A percentile compares a stretch with the other conserved stretches of the same genome.
phyloP scores from a whole-genome alignment of 352 stramenopile genomes.

The Discostella stelligera region DNA sequence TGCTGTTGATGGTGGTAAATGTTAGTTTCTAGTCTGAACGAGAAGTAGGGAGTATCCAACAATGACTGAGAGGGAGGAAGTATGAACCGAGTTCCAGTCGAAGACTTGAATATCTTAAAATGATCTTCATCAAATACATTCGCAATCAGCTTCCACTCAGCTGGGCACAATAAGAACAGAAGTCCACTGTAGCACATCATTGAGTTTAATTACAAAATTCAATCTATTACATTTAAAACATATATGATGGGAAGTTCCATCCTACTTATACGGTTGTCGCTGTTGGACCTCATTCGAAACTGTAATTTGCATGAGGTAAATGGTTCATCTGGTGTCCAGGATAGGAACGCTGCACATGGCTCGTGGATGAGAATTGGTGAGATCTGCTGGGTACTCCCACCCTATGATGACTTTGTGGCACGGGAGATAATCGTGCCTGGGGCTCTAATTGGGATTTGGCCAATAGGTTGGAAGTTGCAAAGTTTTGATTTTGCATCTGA shows the following conservation, averaged over 20 bases:
- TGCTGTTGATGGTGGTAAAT: too few species aligned
- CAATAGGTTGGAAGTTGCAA: slow-evolving; percentile 4
- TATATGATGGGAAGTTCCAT: neutral
- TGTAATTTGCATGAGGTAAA: neutral
- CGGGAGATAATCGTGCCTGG: neutral
- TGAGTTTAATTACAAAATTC: too few species aligned
- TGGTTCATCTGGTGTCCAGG: slow-evolving; percentile 7
- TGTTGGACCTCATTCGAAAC: neutral
- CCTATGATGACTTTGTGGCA: neutral
- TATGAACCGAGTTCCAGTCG: too few species aligned
- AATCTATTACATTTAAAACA: neutral
- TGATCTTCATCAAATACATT: too few species aligned
- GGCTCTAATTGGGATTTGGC: neutral
- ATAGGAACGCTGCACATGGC: slow-evolving; percentile 6
- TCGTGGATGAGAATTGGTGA: neutral
- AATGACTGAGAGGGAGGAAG: too few species aligned
- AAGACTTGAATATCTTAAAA: too few species aligned
- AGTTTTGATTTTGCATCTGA: slow-evolving; percentile 11
- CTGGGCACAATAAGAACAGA: too few species aligned
- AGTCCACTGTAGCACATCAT: too few species aligned
- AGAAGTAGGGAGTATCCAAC: too few species aligned
- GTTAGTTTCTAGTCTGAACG: too few species aligned
- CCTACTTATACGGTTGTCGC: neutral
- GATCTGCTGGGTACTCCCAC: neutral
- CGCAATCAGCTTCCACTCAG: too few species aligned